Evolutionary conservation across 768 basidiomycete genomes (phyloP).

Genomic region (Russula earlei): DNA sequence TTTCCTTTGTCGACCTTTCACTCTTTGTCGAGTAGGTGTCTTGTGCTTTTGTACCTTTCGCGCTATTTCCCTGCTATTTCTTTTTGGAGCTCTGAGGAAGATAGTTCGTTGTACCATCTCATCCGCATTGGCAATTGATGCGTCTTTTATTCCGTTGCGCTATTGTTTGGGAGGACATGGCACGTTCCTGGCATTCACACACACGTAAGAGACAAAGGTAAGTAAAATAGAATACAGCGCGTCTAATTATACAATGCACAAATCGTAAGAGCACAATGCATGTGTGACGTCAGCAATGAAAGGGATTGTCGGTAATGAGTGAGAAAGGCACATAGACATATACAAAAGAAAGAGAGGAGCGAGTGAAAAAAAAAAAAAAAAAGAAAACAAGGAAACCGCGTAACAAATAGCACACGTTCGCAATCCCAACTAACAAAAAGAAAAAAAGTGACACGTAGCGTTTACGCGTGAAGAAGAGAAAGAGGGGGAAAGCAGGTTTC

Average conservation of each 20-base stretch:
- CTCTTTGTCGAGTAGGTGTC: background rate
- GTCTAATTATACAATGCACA: slow-evolving; percentile 8
- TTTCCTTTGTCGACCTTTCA: background rate
- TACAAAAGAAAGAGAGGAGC: background rate
- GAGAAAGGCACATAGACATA: background rate
- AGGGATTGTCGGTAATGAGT: background rate
- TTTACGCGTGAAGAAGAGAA: background rate
- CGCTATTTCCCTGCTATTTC: background rate
- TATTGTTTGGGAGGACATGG: background rate
- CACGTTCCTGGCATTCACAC: background rate
- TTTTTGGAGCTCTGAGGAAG: background rate
- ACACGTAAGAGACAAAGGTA: background rate
- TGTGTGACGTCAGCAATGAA: background rate
- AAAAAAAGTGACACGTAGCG: no score
- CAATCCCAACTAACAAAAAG: background rate
- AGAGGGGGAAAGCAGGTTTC: background rate
- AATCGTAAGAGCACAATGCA: background rate
- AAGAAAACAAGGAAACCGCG: background rate
- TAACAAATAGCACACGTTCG: background rate
- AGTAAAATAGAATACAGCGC: slow-evolving; percentile 7
- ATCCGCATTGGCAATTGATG: slow-evolving; percentile 12
- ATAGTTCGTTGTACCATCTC: slow-evolving; percentile 13
- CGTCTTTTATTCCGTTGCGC: background rate
- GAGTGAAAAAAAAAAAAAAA: background rate
- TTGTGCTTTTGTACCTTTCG: slow-evolving; percentile 10